phyloP scores from a whole-genome alignment of 257 asterid species.

The Salvia hispanica region DNA sequence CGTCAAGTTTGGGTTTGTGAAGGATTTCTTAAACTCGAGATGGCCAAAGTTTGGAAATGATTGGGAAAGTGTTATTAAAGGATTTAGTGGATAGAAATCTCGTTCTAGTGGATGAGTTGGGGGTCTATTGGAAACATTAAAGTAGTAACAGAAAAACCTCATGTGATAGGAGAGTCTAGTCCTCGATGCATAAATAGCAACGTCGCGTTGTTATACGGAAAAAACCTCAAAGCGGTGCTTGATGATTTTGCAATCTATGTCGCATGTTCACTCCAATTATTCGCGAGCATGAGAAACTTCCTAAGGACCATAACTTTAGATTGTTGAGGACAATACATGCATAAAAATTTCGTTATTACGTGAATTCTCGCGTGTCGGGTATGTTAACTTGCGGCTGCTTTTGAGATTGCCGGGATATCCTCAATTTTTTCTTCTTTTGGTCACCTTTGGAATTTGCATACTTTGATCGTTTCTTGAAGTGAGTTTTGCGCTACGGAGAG shows the following conservation, averaged over 20 bases:
- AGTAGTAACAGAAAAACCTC: no score
- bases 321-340: constrained; percentile 11
- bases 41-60: neutral
- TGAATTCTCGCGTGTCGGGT: no score
- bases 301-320: neutral
- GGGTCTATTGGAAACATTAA: neutral
- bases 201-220: constrained; percentile 1
- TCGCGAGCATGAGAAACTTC: neutral
- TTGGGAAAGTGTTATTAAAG: neutral
- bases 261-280: neutral
- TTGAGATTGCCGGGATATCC: neutral
- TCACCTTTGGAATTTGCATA: constrained; percentile 30
- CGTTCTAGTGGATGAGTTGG: neutral
- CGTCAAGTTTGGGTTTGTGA: no score
- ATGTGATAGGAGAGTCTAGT: neutral
- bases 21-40: neutral
- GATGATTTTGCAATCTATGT: neutral
- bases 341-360: neutral
- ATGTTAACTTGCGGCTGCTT: constrained; percentile 2
- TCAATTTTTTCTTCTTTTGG: neutral
- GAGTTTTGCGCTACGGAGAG: no score
- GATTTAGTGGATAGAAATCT: constrained; percentile 16
- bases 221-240: neutral
- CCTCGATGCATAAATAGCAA: neutral
- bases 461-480: neutral